phyloP scores from a whole-genome alignment of 2,329 filamentous ascomycete genomes.

The Diplodia seriata region DNA sequence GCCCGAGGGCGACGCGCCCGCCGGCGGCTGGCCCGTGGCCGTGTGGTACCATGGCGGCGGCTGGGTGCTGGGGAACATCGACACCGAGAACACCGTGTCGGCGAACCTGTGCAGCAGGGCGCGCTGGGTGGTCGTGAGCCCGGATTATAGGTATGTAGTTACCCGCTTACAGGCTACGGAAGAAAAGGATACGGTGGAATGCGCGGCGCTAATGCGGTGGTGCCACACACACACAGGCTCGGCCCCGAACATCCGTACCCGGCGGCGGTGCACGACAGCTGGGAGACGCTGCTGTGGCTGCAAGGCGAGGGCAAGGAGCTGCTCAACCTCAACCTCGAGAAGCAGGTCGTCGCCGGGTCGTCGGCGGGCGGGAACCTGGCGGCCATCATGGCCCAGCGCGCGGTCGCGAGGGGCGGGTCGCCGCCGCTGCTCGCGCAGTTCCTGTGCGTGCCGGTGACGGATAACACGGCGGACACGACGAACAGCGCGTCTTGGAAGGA shows the following conservation, averaged over 20 bases:
- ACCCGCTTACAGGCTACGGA: no score
- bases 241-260: constrained; percentile 49
- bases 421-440: constrained; percentile 33
- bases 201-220: not conserved
- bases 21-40: constrained; percentile 47
- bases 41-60: constrained; percentile 53
- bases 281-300: constrained; percentile 22
- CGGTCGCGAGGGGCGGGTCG: not conserved
- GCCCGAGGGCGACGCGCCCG: constrained; percentile 39
- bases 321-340: constrained; percentile 38
- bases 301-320: constrained; percentile 17
- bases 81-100: constrained; percentile 46
- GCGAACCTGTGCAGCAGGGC: constrained; percentile 22
- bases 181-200: no score
- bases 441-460: constrained; percentile 46
- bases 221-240: constrained; percentile 35
- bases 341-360: constrained; percentile 43
- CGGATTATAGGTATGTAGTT: constrained; percentile 16
- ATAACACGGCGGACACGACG: constrained; percentile 44
- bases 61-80: constrained; percentile 49
- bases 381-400: constrained; percentile 11
- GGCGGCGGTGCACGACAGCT: constrained; percentile 45
- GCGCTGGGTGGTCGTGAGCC: constrained; percentile 21
- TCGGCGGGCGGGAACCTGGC: constrained; percentile 41
- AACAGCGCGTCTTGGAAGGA: constrained; percentile 33